phyloP scores from a whole-genome alignment of 805 yeast genomes.

The Candida boleticola region DNA sequence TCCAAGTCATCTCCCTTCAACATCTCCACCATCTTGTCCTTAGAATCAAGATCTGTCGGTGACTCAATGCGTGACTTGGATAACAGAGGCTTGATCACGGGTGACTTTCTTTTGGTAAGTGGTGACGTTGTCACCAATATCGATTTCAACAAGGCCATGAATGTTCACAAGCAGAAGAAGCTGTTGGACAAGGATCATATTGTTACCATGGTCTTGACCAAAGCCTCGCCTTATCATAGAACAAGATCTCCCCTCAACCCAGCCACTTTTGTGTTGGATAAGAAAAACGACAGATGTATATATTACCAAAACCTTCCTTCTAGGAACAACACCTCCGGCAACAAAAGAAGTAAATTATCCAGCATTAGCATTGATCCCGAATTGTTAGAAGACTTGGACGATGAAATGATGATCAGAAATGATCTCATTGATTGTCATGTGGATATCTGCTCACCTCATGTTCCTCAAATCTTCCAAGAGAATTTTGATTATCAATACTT shows the following conservation, averaged over 20 bases:
- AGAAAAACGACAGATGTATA: conserved; percentile 69
- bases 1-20: conserved; percentile 74
- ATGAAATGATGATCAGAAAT: conserved; percentile 77
- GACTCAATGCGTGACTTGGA: conserved; percentile 97
- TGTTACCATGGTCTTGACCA: conserved; percentile 88
- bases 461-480: conserved; percentile 93
- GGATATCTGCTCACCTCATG: conserved; percentile 92
- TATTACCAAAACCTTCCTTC: conserved; percentile 80
- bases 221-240: conserved; percentile 81
- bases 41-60: conserved; percentile 89
- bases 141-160: conserved; percentile 70
- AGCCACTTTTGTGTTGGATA: conserved; percentile 80
- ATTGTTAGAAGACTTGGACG: conserved; percentile 66
- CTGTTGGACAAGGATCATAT: conserved; percentile 84
- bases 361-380: conserved; percentile 76
- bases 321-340: conserved; percentile 21
- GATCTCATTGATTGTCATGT: conserved; percentile 96
- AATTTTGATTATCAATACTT: conserved; percentile 91
- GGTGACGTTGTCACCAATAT: conserved; percentile 97
- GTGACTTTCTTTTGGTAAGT: conserved; percentile 84
- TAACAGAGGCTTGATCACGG: conserved; percentile 81
- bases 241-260: conserved; percentile 80
- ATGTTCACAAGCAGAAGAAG: conserved; percentile 69
- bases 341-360: conserved; percentile 5
- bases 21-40: conserved; percentile 73